Percentiles rank a stretch among this genome's conserved stretches.
Conservation (phyloP, 2,329 filamentous ascomycete species). For the Aspergillus luchuensis region DNA sequence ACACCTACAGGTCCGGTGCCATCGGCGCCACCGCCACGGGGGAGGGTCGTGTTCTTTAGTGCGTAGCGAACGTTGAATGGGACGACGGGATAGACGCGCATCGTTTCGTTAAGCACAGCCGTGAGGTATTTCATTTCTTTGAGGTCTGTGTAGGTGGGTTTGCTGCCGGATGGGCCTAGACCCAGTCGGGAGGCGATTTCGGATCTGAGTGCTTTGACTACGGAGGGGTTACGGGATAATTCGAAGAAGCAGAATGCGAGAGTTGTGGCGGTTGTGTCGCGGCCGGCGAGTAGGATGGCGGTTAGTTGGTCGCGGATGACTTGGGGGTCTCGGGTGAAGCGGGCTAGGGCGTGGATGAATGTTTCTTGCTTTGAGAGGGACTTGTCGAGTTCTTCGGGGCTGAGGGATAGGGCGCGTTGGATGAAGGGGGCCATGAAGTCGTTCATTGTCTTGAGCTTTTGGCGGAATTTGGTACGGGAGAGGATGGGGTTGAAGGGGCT, state of each 20-base stretch:
- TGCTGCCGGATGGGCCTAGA: constrained; percentile 51
- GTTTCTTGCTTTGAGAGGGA: constrained; percentile 74
- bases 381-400: constrained; percentile 69
- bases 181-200: constrained; percentile 74
- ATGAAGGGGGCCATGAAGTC: constrained; percentile 77
- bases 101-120: constrained; percentile 72
- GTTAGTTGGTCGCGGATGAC: constrained; percentile 83
- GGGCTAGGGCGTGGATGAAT: constrained; percentile 82
- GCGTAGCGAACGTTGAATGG: constrained; percentile 49
- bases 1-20: constrained; percentile 62
- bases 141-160: constrained; percentile 71
- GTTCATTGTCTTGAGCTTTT: constrained; percentile 69
- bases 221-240: constrained; percentile 69
- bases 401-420: constrained; percentile 69
- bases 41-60: constrained; percentile 46
- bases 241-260: constrained; percentile 84
- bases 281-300: constrained; percentile 76
- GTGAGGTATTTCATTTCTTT: constrained; percentile 84
- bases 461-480: constrained; percentile 65
- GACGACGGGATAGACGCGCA: constrained; percentile 48
- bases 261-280: constrained; percentile 80
- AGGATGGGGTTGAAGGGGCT: constrained; percentile 64
- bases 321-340: constrained; percentile 66
- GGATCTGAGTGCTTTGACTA: constrained; percentile 67
- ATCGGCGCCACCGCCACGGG: constrained; percentile 62